Evolutionary conservation across 129 eudicot genomes (phyloP), one percentile per base, ranked within the genome.

Genomic region (Pittosporum tobira): DNA sequence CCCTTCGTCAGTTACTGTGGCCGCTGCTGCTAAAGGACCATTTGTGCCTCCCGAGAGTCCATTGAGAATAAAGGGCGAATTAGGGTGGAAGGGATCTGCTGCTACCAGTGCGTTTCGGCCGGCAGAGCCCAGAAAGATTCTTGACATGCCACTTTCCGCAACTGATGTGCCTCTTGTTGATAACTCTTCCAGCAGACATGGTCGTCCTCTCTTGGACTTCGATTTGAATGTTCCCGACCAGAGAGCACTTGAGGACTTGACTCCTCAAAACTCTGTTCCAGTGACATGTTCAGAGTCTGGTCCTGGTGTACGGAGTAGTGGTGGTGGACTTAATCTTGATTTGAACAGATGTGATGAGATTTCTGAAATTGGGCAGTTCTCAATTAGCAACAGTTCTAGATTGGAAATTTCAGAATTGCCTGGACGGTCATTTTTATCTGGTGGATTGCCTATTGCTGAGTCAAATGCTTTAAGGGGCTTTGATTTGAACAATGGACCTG

Each of bases 51-150:
- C 90, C 0, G 94, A 86, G 16, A 85, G 77, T 42, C 78, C 81
- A 8, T 62, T 78, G 72, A 83, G 85, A 78, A 81, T 67, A 23
- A 91, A 76, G 63, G 69, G 71, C 4, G 98, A 83, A 56, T 76
- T 86, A 61, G 94, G 96, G 16, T 91, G 98, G 98, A 91, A 84
- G 66, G 98, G 98, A 18, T 91, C 94, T 40, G 96, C 98, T 61
- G 98, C 98, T 8, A 91, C 98, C 15, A 91, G 98, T 51, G 98
- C 98, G 20, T 91, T 91, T 64, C 87, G 96, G 19, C 98, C 98
- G 5, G 95, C 98, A 27, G 94, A 89, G 58, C 97, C 97, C 29
- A 73, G 95, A 46, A 89, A 85, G 73, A 56, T 36, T 44, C 2
- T 18, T 21, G 80, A 76, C 37, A 16, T 20, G 18, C 59, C 73